Conservation (phyloP, 2,329 filamentous ascomycete species). For the Aquanectria penicillioides region DNA sequence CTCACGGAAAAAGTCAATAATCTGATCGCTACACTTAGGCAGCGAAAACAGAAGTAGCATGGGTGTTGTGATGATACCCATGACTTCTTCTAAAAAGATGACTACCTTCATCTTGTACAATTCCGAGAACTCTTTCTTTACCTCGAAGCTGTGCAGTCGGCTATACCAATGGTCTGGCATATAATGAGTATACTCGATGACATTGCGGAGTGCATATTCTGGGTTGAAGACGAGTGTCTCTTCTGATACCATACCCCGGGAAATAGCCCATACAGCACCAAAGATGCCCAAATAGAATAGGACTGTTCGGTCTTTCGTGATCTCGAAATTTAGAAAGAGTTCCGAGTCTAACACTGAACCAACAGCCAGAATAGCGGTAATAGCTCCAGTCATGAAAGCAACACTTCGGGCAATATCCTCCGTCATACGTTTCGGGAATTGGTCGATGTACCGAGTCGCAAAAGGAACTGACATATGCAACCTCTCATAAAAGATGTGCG, state of each 20-base stretch:
- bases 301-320: constrained; percentile 87
- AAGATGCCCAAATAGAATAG: constrained; percentile 91
- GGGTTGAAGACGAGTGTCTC: constrained; percentile 93
- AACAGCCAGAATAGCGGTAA: constrained; percentile 85
- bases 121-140: constrained; percentile 87
- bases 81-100: constrained; percentile 90
- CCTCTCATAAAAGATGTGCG: constrained; percentile 89
- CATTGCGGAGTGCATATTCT: constrained; percentile 85
- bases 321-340: constrained; percentile 89
- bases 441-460: constrained; percentile 90
- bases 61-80: constrained; percentile 92
- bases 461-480: constrained; percentile 95
- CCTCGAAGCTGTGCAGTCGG: constrained; percentile 91
- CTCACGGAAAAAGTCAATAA: constrained; percentile 97
- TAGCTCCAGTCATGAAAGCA: constrained; percentile 85
- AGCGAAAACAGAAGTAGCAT: constrained; percentile 88
- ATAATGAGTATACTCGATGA: constrained; percentile 94
- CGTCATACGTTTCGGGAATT: constrained; percentile 95
- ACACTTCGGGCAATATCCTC: constrained; percentile 86
- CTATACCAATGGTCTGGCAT: constrained; percentile 89
- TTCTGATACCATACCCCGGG: constrained; percentile 84
- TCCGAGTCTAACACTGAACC: constrained; percentile 91
- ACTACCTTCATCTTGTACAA: constrained; percentile 93
- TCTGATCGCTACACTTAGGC: constrained; percentile 87
- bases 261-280: constrained; percentile 83